These are phyloP conservation scores for Avena insularis DNA, from an alignment of 176 grass and related monocot species.

Conservation along the genomic window DNA sequence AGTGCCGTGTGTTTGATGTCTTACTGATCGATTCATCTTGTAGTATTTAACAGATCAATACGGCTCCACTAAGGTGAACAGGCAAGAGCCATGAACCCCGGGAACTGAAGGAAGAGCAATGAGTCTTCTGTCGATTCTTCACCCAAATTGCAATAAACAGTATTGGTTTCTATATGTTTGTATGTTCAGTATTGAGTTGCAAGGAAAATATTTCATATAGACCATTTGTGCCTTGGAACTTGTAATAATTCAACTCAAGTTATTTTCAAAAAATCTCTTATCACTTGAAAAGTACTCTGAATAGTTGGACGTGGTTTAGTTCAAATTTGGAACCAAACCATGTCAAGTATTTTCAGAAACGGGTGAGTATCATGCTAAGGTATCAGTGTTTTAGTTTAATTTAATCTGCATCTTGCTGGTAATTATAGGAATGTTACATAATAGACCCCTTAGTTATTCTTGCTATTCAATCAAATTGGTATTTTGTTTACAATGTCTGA, in stretches of 20 bases:
- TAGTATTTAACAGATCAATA: conserved; percentile 48
- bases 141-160: neutral
- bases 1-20: neutral
- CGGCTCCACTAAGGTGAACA: conserved; percentile 47
- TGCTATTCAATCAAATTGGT: neutral
- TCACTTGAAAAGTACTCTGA: neutral
- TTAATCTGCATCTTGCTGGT: neutral
- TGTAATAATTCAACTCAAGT: neutral
- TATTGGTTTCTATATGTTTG: neutral
- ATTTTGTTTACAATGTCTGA: neutral
- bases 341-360: too few relatives aligned
- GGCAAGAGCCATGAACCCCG: conserved; percentile 55
- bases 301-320: too few relatives aligned
- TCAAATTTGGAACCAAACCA: too few relatives aligned
- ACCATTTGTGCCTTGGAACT: too few relatives aligned
- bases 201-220: too few relatives aligned
- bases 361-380: neutral
- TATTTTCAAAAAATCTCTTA: conserved; percentile 10
- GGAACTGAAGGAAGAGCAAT: conserved; percentile 77
- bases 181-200: too few relatives aligned
- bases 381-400: conserved; percentile 3
- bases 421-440: neutral
- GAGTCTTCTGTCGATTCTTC: conserved; percentile 29
- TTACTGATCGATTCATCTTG: conserved; percentile 6
- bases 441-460: neutral